Evolutionary conservation across 495 filamentous ascomycete genomes (phyloP).

Genomic region (Penicillium samsonianum): DNA sequence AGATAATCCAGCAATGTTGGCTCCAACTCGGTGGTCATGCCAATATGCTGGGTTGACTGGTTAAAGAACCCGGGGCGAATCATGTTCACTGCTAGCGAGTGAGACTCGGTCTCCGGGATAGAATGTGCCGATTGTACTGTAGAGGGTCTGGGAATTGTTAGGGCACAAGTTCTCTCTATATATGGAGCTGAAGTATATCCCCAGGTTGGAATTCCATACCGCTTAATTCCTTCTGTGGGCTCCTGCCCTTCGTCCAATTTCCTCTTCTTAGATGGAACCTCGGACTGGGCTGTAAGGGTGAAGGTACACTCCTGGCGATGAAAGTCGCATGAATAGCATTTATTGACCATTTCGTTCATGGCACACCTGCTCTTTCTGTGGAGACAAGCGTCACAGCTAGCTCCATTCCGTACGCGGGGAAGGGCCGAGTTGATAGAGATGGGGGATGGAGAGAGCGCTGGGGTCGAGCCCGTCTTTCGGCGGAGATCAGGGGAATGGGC

Average conservation of each 20-base stretch:
- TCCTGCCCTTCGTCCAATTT: constrained; percentile 52
- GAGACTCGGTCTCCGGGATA: constrained; percentile 31
- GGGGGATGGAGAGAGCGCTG: constrained; percentile 34
- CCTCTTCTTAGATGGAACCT: constrained; percentile 71
- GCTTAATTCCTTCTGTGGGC: constrained; percentile 44
- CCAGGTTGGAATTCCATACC: constrained; percentile 32
- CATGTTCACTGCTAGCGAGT: constrained; percentile 29
- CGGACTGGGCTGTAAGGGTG: constrained; percentile 40
- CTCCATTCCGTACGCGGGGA: constrained; percentile 47
- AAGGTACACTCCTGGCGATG: constrained; percentile 58
- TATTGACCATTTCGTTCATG: constrained; percentile 63
- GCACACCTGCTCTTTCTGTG: constrained; percentile 87
- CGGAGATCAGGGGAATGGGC: constrained; percentile 31
- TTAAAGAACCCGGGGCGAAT: constrained; percentile 45
- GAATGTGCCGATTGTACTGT: constrained; percentile 20
- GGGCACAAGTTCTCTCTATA: background rate
- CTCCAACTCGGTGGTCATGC: constrained; percentile 56
- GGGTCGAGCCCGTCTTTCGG: constrained; percentile 29
- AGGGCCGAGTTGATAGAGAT: constrained; percentile 32
- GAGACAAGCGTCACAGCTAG: constrained; percentile 77
- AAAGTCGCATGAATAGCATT: constrained; percentile 56
- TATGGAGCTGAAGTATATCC: background rate
- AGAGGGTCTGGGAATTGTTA: constrained; percentile 26
- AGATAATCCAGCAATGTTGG: constrained; percentile 51
- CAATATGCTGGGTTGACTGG: constrained; percentile 53